Evolutionary conservation across 2,329 filamentous ascomycete species (phyloP).

Genomic region (Penicillium frequentans): DNA sequence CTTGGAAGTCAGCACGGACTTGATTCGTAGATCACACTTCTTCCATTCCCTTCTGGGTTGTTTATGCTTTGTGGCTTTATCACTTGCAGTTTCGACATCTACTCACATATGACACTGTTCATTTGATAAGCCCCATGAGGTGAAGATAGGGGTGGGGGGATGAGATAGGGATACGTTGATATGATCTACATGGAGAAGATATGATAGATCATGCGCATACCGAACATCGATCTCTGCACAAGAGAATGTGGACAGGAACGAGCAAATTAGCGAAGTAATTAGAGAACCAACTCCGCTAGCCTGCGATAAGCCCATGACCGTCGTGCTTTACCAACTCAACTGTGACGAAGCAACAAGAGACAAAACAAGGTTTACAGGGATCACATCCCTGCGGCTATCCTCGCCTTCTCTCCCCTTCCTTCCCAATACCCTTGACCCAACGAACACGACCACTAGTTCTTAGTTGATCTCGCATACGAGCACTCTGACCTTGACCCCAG

Average conservation of each 20-base stretch:
- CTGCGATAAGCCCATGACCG: neutral
- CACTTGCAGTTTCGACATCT: conserved; percentile 1
- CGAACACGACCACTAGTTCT: neutral
- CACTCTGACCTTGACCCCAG: neutral
- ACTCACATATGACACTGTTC: neutral
- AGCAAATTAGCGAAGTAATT: neutral
- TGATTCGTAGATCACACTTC: neutral
- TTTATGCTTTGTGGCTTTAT: conserved; percentile 3
- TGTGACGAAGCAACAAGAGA: neutral
- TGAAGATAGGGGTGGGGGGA: neutral
- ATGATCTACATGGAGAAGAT: neutral
- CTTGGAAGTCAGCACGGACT: neutral
- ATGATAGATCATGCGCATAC: neutral
- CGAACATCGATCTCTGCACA: neutral
- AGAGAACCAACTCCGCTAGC: neutral
- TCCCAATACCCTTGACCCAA: neutral
- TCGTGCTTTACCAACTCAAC: neutral
- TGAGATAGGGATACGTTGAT: neutral
- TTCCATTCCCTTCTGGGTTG: neutral
- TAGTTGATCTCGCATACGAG: neutral
- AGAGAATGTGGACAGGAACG: neutral
- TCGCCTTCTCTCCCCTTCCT: neutral
- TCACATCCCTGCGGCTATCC: neutral
- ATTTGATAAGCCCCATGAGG: neutral
- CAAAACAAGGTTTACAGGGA: neutral